These are phyloP conservation scores for Polygonum aviculare DNA, from an alignment of 148 eudicot genomes.

Conservation along the genomic window DNA sequence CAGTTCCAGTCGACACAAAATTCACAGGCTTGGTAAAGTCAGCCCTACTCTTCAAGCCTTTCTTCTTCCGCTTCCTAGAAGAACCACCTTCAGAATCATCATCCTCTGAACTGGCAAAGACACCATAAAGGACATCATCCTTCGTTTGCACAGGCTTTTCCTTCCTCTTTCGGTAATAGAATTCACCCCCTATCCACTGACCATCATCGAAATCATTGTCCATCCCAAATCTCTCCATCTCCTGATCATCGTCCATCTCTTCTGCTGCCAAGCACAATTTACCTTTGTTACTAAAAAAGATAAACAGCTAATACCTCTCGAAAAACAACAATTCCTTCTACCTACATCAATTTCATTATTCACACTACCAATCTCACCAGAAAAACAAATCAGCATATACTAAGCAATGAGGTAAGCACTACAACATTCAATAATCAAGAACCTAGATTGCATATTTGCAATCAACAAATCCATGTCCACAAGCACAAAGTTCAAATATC, in stretches of 20 bases:
- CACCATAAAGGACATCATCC: constrained; percentile 70
- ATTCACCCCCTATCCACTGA: constrained; percentile 60
- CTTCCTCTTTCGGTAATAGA: constrained; percentile 58
- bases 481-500: no score
- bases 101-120: constrained; percentile 51
- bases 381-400: no score
- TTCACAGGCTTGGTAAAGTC: constrained; percentile 76
- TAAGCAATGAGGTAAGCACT: no score
- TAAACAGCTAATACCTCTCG: no score
- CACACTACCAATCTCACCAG: no score
- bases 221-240: constrained; percentile 60
- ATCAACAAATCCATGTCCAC: no score
- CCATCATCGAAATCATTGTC: constrained; percentile 80
- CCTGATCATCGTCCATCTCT: constrained; percentile 77
- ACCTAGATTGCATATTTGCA: no score
- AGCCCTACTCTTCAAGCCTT: constrained; percentile 23
- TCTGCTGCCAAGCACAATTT: neutral
- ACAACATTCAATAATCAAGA: no score
- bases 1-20: constrained; percentile 58
- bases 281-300: no score
- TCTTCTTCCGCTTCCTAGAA: constrained; percentile 21
- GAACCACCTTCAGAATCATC: constrained; percentile 32
- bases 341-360: no score
- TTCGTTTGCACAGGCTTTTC: constrained; percentile 53
- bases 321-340: no score